Base-by-base conservation (phyloP, 2,329 filamentous ascomycete species). In the Pyrenochaeta sp. region DNA sequence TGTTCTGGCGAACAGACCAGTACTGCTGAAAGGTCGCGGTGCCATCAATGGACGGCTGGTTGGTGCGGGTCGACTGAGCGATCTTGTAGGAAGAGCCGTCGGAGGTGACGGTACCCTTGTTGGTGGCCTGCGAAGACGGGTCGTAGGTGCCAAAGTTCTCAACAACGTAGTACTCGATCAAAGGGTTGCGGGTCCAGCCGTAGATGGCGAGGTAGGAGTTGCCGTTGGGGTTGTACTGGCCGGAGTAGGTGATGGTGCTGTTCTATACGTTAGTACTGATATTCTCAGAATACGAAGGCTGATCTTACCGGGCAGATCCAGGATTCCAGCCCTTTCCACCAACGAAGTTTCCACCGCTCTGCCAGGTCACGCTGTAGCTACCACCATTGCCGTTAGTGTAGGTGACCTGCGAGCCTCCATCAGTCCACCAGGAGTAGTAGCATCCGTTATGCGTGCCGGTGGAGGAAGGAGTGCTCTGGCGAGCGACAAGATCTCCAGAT, bases 341-440 rank as follows among this genome's bases (percentile, higher is more conserved):
- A 32, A 86, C 84, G 45, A 86, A 83, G 77, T 86, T 85, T 34
- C 83, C 84, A 64, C 80, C 82, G 34, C 74, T 78, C 49, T 76
- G 74, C 85, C 85, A 87, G 4, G 51, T 75, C 6, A 84, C 77
- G 60, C 77, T 81, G 78, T 85, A 86, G 58, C 74, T 71, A 25
- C 86, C 85, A 22, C 73, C 81, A 4, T 74, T 72, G 22, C 80
- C 82, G 73, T 87, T 88, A 68, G 81, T 85, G 78, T 88, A 88
- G 39, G 77, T 82, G 7, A 84, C 82, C 42, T 76, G 69, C 37
- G 77, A 80, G n/a, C 74, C 78, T 30, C 82, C 82, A 58, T 88
- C 85, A 54, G 82, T 85, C 84, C 84, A 88, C 79, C 81, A 87
- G 8, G 83, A 85, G 75, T 85, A 88, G 79, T 83, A 88, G 78